phyloP scores from a whole-genome alignment of 139 green algal species.

The Chlorella sp. region DNA sequence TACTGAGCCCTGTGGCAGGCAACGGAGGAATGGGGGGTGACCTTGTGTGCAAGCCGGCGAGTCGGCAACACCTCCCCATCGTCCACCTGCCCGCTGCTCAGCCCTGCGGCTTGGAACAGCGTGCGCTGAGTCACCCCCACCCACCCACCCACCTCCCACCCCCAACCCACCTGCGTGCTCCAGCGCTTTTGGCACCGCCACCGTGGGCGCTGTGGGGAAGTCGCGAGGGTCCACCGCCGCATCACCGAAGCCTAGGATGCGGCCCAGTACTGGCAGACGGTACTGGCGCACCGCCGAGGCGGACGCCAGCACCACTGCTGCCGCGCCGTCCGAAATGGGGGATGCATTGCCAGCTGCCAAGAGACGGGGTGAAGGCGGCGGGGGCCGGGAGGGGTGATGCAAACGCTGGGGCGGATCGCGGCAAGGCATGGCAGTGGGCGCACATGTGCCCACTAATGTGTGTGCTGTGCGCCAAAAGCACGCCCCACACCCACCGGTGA shows the following conservation, averaged over 20 bases:
- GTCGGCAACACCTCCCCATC: background rate
- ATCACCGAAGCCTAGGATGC: constrained; percentile 74
- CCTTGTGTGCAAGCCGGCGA: background rate
- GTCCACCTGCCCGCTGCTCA: background rate
- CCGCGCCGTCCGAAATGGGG: constrained; percentile 88
- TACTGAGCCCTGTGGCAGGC: constrained; percentile 1
- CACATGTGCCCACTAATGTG: too few relatives aligned
- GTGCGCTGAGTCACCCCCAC: background rate
- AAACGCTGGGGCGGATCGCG: background rate
- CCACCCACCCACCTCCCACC: background rate
- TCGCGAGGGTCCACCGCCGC: constrained; percentile 73
- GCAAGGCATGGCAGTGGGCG: background rate
- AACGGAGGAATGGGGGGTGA: too few relatives aligned
- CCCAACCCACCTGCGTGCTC: constrained; percentile 15
- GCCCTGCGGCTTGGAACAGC: background rate
- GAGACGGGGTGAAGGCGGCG: background rate
- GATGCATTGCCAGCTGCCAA: constrained; percentile 88
- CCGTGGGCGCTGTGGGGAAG: constrained; percentile 85
- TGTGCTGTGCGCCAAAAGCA: too few relatives aligned
- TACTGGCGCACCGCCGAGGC: constrained; percentile 43
- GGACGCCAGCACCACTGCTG: constrained; percentile 80
- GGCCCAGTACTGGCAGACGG: constrained; percentile 65
- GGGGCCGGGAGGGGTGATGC: background rate
- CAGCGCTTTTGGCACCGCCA: constrained; percentile 75
- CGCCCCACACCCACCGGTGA: constrained; percentile 53